These are phyloP conservation scores for Hydrangea macrophylla DNA, from an alignment of 148 eudicot genomes.

Conservation along the genomic window DNA sequence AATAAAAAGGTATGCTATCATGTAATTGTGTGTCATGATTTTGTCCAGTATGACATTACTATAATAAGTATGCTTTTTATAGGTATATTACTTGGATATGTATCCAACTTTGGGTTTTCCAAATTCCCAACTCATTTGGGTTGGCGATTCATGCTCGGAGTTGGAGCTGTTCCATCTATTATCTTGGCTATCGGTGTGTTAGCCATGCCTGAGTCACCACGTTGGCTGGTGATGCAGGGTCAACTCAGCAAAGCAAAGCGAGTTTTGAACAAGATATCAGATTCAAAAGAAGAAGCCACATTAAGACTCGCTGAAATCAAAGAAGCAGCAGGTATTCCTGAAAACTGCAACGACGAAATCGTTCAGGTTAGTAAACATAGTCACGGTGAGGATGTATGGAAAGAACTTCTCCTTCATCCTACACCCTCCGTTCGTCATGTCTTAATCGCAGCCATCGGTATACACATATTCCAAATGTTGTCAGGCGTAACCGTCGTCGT, in stretches of 20 bases:
- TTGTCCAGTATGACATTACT: no score
- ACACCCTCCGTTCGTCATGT: constrained; percentile 7
- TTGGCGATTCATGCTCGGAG: constrained; percentile 48
- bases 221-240: constrained; percentile 49
- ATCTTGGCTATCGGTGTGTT: constrained; percentile 28
- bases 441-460: constrained; percentile 1
- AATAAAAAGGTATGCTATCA: no score
- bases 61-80: not conserved
- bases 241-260: constrained; percentile 8
- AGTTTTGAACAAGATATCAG: constrained; percentile 13
- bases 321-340: constrained; percentile 13
- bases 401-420: constrained; percentile 10
- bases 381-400: constrained; percentile 12
- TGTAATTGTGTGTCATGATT: no score
- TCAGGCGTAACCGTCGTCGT: constrained; percentile 15
- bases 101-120: constrained; percentile 35
- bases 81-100: constrained; percentile 43
- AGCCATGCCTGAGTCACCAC: constrained; percentile 49
- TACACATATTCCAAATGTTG: constrained; percentile 8
- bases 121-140: constrained; percentile 26
- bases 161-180: constrained; percentile 36
- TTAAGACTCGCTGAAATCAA: constrained; percentile 13
- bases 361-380: not conserved
- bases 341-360: constrained; percentile 11
- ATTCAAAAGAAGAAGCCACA: constrained; percentile 6